phyloP scores from a whole-genome alignment of 2,329 filamentous ascomycete genomes.

The Claviceps pusilla region DNA sequence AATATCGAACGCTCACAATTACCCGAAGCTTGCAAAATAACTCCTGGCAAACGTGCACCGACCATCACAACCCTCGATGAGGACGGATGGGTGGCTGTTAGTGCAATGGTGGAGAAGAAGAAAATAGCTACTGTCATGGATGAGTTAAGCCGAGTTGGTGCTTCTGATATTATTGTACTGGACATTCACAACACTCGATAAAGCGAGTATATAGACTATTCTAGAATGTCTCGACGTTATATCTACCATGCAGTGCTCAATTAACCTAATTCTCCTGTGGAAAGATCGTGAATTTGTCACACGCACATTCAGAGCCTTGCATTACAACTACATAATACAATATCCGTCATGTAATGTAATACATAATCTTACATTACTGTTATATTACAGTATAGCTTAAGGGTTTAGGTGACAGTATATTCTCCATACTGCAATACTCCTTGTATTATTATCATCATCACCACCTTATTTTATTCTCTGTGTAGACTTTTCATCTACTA shows the following conservation, averaged over 20 bases:
- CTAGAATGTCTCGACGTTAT: not conserved
- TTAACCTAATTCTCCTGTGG: not conserved
- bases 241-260: not conserved
- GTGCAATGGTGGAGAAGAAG: constrained; percentile 84
- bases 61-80: constrained; percentile 83
- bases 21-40: constrained; percentile 55
- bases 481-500: no score
- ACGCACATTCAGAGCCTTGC: no score
- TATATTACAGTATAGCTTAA: no score
- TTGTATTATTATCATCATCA: no score
- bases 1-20: constrained; percentile 67
- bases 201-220: constrained; percentile 1
- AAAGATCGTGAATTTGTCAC: no score
- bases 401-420: no score
- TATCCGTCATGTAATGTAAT: no score
- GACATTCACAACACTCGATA: constrained; percentile 67
- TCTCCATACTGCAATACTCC: no score
- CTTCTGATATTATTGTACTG: constrained; percentile 71
- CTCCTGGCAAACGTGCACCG: constrained; percentile 83
- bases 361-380: no score
- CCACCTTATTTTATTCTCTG: no score
- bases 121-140: constrained; percentile 79
- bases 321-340: no score
- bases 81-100: constrained; percentile 86
- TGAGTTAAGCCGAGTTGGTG: constrained; percentile 58